Percentiles rank a stretch among this genome's conserved stretches.
Evolutionary conservation across 139 green algal genomes (phyloP).

Genomic region (Chlorella ohadii): DNA sequence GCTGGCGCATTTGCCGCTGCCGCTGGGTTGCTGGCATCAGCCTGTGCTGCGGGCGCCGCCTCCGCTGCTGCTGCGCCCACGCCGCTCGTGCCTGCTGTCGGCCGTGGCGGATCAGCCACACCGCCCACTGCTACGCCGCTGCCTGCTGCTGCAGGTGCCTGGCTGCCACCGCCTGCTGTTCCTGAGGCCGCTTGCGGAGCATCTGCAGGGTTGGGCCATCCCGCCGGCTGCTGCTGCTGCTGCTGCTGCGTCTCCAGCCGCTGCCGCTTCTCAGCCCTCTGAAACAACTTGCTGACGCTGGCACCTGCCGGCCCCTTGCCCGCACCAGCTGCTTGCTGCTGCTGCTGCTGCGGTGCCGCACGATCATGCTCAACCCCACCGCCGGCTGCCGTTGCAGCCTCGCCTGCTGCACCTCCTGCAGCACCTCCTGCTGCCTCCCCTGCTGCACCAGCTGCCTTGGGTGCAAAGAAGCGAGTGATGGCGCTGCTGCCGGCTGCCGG

Average conservation of each 20-base stretch:
- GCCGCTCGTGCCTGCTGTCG: too few species aligned
- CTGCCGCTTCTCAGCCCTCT: slow-evolving; percentile 24
- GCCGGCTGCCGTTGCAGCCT: background rate
- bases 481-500: background rate
- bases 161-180: too few species aligned
- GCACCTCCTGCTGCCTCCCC: background rate
- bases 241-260: background rate
- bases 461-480: slow-evolving; percentile 56
- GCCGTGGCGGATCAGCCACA: too few species aligned
- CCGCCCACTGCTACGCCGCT: too few species aligned
- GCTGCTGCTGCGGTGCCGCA: background rate
- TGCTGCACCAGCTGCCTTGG: background rate
- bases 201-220: too few species aligned
- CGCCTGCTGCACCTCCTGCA: background rate
- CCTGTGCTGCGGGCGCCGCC: background rate
- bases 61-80: background rate
- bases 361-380: background rate
- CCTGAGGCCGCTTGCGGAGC: too few species aligned
- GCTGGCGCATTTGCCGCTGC: background rate
- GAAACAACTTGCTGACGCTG: slow-evolving; percentile 17
- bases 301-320: background rate
- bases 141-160: too few species aligned
- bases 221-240: background rate
- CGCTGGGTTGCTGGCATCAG: background rate
- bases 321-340: background rate